Evolutionary conservation across 228 moss, liverwort and hornwort genomes (phyloP), one percentile per base, ranked within the genome.

Genomic region (Sphagnum magellanicum): DNA sequence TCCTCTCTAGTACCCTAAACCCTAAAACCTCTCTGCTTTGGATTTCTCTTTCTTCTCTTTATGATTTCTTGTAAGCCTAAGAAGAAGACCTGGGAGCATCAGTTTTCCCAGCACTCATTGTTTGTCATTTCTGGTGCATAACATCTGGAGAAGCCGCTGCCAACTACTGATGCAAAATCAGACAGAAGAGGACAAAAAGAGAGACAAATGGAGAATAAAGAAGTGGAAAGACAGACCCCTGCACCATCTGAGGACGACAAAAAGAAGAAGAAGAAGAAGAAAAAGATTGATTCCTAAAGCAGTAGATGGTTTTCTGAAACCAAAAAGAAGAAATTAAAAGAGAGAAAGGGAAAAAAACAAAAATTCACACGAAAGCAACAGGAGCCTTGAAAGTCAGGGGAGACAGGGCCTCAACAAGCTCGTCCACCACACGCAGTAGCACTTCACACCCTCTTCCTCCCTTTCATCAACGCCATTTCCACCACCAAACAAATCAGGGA

Each of bases 301-400:
- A 32, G 32, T 32, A 32, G 32, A 3, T 32, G 32, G 6, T 60
- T 16, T 60, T 62, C 13, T 62, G 61, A 60, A 60, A 4, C 61
- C 61, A 62, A 62, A 8, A 7, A 16, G 14, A 69, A 13, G 8
- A 6, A 8, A 63, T 11, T 12, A 50, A 65, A 10, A 12, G 7
- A n/a, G 5, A 63, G 61, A 15, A 52, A 71, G 64, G 63, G 14
- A n/a, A 63, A 16, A 71, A 32, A 16, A 71, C 5, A 64, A 12
- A 49, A 6, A 67, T 81, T 72, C 72, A 88, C 88, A 88, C 82
- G 68, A 75, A 82, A 63, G 84, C 72, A 12, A 84, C 81, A 64
- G 84, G 88, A 48, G 80, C 74, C 72, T 79, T 78, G 72, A 88
- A 88, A 15, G 51, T 82, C 5, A 88, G 80, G 11, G 84, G 81